A percentile compares a stretch with the other conserved stretches of the same genome.
These are phyloP conservation scores for Osmanthus fragrans DNA, from an alignment of 257 asterid genomes.

Conservation along the genomic window DNA sequence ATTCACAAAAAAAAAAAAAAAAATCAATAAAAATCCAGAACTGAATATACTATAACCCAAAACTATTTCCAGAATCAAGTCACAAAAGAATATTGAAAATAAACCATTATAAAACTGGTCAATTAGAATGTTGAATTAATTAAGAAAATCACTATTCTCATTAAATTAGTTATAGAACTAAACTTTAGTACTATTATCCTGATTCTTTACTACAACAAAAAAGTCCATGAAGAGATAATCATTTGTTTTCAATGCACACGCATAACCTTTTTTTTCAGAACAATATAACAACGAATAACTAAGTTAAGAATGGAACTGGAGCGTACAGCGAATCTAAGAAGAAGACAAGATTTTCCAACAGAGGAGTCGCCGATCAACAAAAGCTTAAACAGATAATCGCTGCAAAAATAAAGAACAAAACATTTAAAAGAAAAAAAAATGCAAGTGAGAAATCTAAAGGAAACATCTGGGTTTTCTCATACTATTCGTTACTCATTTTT, in stretches of 20 bases:
- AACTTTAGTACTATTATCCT: not conserved
- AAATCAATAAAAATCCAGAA: not conserved
- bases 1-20: not conserved
- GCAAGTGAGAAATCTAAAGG: not conserved
- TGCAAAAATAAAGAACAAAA: conserved; percentile 18
- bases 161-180: not conserved
- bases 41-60: not conserved
- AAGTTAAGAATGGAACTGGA: conserved; percentile 1
- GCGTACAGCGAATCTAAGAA: conserved; percentile 58
- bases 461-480: not conserved
- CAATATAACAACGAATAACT: not conserved
- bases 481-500: conserved; percentile 4
- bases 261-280: not conserved
- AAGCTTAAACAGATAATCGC: conserved; percentile 58
- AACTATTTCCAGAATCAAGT: not conserved
- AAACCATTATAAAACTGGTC: not conserved
- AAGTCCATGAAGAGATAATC: not conserved
- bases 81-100: not conserved
- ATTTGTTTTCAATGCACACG: conserved; percentile 5
- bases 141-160: conserved; percentile 9
- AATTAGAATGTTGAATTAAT: not conserved
- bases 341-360: conserved; percentile 59
- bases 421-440: not conserved
- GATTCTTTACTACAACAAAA: not conserved
- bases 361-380: conserved; percentile 60